Evolutionary conservation across 2,329 filamentous ascomycete species (phyloP).

Genomic region (Claviceps maximensis): DNA sequence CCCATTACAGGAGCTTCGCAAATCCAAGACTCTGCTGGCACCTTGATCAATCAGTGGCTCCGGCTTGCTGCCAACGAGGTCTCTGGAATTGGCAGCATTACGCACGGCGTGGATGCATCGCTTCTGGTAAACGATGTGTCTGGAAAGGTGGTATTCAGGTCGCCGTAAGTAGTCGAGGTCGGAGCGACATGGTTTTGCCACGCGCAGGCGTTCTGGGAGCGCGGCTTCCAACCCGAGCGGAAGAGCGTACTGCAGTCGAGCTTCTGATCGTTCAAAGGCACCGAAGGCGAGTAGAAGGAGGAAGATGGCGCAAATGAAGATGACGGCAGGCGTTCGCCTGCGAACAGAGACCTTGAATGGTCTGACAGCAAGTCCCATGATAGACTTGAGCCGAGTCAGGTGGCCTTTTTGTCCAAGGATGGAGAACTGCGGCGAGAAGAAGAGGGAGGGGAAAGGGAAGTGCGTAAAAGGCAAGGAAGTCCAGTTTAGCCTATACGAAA

Average conservation of each 20-base stretch:
- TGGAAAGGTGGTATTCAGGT: constrained; percentile 21
- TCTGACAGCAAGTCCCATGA: constrained; percentile 5
- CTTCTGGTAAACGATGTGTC: constrained; percentile 29
- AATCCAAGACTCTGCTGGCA: constrained; percentile 17
- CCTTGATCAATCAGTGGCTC: constrained; percentile 21
- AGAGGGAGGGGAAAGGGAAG: neutral
- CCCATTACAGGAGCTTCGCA: constrained; percentile 14
- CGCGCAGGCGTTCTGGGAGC: constrained; percentile 10
- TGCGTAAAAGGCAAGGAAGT: neutral
- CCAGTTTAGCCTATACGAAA: neutral
- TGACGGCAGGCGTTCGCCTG: neutral
- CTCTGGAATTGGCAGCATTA: constrained; percentile 21
- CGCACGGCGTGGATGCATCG: constrained; percentile 29
- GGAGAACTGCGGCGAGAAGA: neutral
- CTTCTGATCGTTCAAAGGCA: constrained; percentile 5
- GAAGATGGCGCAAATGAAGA: neutral
- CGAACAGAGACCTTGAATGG: constrained; percentile 5
- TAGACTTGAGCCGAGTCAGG: neutral
- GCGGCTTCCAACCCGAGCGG: constrained; percentile 12
- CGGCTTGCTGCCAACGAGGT: constrained; percentile 23
- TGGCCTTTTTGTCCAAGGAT: neutral
- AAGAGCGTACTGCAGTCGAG: constrained; percentile 7
- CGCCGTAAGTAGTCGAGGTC: constrained; percentile 19
- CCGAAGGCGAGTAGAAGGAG: constrained; percentile 4
- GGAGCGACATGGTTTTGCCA: constrained; percentile 11